Percentiles rank a stretch among this genome's conserved stretches.
These are phyloP conservation scores for Magnusiomyces paraingens DNA, from an alignment of 1,139 yeast species.

Conservation along the genomic window DNA sequence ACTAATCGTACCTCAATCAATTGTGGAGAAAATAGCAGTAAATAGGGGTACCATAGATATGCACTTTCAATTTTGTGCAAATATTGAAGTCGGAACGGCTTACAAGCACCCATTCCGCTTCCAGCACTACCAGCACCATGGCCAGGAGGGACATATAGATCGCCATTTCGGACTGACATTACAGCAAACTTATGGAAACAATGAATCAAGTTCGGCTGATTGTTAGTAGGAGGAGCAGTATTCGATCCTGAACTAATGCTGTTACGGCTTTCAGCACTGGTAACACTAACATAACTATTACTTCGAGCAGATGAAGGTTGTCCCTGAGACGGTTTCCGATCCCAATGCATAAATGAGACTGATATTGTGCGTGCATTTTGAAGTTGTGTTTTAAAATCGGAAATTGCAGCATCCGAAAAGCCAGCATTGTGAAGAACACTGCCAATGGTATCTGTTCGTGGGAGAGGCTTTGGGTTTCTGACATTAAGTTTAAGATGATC, in stretches of 20 bases:
- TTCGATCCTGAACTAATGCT: no score
- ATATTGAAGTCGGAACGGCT: slow-evolving; percentile 7
- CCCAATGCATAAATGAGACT: no score
- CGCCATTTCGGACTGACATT: slow-evolving; percentile 12
- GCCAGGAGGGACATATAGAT: slow-evolving; percentile 5
- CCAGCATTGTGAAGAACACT: neutral
- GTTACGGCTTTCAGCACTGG: no score
- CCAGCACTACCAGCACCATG: neutral
- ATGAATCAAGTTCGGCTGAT: slow-evolving; percentile 9
- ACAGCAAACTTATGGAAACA: slow-evolving; percentile 16
- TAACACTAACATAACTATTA: no score
- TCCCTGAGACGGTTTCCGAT: no score
- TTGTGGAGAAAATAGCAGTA: slow-evolving; percentile 13
- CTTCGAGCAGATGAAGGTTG: no score
- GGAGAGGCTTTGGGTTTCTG: neutral
- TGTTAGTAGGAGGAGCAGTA: no score
- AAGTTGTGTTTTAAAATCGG: neutral
- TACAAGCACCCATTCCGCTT: neutral
- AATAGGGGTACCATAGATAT: slow-evolving; percentile 12
- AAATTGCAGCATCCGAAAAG: neutral
- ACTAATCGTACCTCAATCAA: slow-evolving; percentile 14
- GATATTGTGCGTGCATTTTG: neutral
- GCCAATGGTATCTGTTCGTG: neutral
- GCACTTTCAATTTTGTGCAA: slow-evolving; percentile 13
- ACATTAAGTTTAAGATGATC: slow-evolving; percentile 5